These are phyloP conservation scores for Pilatotrama ljubarskyi DNA, from an alignment of 768 basidiomycete genomes.

Conservation along the genomic window DNA sequence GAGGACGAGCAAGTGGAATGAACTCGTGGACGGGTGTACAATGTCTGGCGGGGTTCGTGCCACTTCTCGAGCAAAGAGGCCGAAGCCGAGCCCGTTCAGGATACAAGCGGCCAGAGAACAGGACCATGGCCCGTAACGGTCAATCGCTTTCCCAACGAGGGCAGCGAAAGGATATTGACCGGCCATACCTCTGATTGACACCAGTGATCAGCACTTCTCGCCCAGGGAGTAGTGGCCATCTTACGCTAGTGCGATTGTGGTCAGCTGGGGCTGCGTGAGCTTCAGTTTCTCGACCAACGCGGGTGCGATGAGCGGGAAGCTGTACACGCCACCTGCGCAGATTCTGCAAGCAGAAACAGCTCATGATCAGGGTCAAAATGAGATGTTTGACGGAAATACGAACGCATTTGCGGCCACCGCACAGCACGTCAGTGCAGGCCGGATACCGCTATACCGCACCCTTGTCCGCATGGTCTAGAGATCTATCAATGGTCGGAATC, in stretches of 20 bases:
- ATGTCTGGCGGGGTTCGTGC: conserved; percentile 43
- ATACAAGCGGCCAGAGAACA: conserved; percentile 65
- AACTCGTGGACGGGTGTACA: conserved; percentile 39
- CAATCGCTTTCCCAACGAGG: conserved; percentile 66
- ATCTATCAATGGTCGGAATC: too few species aligned
- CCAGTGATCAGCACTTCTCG: not conserved
- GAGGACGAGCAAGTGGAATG: conserved; percentile 53
- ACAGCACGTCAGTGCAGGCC: conserved; percentile 42
- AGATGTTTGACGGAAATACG: conserved; percentile 27
- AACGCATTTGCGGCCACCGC: conserved; percentile 68
- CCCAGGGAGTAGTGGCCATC: conserved; percentile 23
- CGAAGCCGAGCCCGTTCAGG: conserved; percentile 61
- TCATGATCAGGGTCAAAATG: not conserved
- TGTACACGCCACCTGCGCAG: conserved; percentile 78
- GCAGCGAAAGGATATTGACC: conserved; percentile 80
- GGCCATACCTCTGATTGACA: conserved; percentile 63
- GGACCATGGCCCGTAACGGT: conserved; percentile 63
- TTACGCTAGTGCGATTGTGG: conserved; percentile 76
- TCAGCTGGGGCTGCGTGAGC: conserved; percentile 74
- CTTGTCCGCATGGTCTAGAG: not conserved
- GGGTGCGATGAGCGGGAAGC: conserved; percentile 74
- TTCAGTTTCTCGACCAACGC: conserved; percentile 57
- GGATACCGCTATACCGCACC: not conserved
- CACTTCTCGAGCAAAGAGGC: conserved; percentile 62
- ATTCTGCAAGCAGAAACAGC: conserved; percentile 42